Evolutionary conservation across 257 asterid genomes (phyloP), one percentile per base, ranked within the genome.

Genomic region (Coffea eugenioides): DNA sequence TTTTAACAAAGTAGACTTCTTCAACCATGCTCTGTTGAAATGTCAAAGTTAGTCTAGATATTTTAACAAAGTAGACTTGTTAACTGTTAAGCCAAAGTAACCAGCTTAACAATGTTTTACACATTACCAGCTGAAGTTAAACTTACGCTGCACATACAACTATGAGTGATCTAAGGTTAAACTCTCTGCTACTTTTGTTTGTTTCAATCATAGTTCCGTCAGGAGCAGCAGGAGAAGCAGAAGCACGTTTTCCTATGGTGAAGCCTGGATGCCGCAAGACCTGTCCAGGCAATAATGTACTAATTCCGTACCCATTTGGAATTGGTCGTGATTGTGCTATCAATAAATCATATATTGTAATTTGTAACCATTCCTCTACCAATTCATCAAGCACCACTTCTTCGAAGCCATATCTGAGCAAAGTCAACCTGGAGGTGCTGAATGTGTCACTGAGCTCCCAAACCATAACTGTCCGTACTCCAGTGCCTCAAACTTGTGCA

Each of bases 231-330:
- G 43, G 71, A 41, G 43, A 12, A 10, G 25, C 70, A 64, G 15
- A 0, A 41, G 2, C n/a, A 1, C 14, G 20, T 10, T 75, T 21
- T 57, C 79, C 78, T 11, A 57, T 75, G 15, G 79, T 43, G 48
- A 75, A 59, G 70, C 41, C 70, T 39, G 79, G 67, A 51, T 68
- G 81, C 54, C 13, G 0, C 10, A 69, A 52, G 11, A 70, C 57
- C 5, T 77, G 81, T 13, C 43, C 43, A 39, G 43, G 43, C 43
- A 83, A 83, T 0, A 18, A 39, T 41, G 73, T 83, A 2, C 10
- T 39, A 0, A 31, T 80, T 51, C 86, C 81, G 0, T 83, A n/a
- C 56, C 86, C 86, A 13, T 83, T 83, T 43, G 86, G 86, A 69
- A 75, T 83, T 12, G 83, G 84, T 51, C 20, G 36, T 21, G 46